Percentiles rank a stretch among this genome's conserved stretches.
Evolutionary conservation across 2,329 filamentous ascomycete genomes (phyloP).

Genomic region (Balansia obtecta): DNA sequence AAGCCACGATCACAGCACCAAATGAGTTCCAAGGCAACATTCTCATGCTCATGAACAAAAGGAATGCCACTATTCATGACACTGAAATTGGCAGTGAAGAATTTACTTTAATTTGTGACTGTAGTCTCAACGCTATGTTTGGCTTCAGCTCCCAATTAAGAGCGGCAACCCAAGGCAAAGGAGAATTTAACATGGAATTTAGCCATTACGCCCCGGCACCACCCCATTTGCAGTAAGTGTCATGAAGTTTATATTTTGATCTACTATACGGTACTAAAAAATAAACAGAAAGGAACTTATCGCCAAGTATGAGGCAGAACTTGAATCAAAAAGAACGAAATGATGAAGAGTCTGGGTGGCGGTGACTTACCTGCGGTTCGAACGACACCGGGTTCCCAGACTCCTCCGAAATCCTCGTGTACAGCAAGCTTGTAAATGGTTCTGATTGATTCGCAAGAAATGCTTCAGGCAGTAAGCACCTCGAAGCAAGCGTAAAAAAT

Average conservation of each 20-base stretch:
- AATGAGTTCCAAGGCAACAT: constrained; percentile 97
- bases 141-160: constrained; percentile 86
- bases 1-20: constrained; percentile 90
- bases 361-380: background rate
- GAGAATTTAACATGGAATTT: constrained; percentile 98
- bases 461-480: too few species aligned
- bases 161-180: constrained; percentile 93
- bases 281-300: constrained; percentile 43
- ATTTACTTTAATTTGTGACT: constrained; percentile 85
- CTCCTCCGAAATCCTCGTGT: background rate
- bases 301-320: constrained; percentile 46
- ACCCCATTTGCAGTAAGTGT: constrained; percentile 71
- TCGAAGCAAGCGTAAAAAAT: too few species aligned
- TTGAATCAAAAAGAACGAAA: constrained; percentile 43
- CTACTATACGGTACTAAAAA: background rate
- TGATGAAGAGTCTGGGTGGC: constrained; percentile 14
- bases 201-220: constrained; percentile 86
- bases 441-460: too few species aligned
- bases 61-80: constrained; percentile 87
- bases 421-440: background rate
- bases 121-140: constrained; percentile 94
- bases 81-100: constrained; percentile 91
- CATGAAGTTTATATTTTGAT: background rate
- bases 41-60: constrained; percentile 91
- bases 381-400: background rate